phyloP scores from a whole-genome alignment of 176 grass and related monocot species.

The Oryza nivara region DNA sequence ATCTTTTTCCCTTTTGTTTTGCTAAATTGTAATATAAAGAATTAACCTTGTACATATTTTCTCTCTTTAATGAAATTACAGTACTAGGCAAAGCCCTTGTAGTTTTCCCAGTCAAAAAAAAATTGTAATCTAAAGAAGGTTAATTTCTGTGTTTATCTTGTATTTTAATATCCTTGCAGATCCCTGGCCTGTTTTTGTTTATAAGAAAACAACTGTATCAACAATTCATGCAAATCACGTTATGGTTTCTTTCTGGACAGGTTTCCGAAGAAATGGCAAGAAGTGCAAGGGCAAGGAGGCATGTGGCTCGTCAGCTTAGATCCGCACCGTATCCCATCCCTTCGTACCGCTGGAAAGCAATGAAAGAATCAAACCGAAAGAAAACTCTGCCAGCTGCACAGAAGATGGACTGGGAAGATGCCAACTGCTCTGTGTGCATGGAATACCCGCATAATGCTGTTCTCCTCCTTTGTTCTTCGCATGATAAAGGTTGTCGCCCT shows the following conservation, averaged over 20 bases:
- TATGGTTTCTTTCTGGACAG: conserved; percentile 37
- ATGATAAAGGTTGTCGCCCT: conserved; percentile 93
- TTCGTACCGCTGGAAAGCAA: conserved; percentile 58
- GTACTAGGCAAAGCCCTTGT: too few species aligned
- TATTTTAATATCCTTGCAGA: background rate
- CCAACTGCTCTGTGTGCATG: conserved; percentile 95
- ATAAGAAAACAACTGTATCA: background rate
- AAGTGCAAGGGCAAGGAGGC: conserved; percentile 64
- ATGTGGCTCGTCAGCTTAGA: conserved; percentile 73
- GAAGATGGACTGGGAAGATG: conserved; percentile 97
- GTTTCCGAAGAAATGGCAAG: conserved; percentile 70
- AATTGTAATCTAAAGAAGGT: background rate
- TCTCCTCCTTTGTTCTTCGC: conserved; percentile 95
- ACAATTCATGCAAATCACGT: background rate
- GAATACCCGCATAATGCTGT: conserved; percentile 95
- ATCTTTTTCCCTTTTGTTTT: background rate
- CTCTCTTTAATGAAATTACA: too few species aligned
- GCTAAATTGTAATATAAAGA: background rate
- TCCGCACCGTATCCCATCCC: conserved; percentile 76
- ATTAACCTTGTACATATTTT: too few species aligned
- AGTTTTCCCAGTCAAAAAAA: too few species aligned
- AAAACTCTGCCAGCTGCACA: conserved; percentile 49
- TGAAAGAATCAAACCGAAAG: conserved; percentile 58
- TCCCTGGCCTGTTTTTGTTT: background rate
- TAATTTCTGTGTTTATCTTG: background rate